Conservation (phyloP, 164 flowering plant genomes). For the Vitis cinerea region DNA sequence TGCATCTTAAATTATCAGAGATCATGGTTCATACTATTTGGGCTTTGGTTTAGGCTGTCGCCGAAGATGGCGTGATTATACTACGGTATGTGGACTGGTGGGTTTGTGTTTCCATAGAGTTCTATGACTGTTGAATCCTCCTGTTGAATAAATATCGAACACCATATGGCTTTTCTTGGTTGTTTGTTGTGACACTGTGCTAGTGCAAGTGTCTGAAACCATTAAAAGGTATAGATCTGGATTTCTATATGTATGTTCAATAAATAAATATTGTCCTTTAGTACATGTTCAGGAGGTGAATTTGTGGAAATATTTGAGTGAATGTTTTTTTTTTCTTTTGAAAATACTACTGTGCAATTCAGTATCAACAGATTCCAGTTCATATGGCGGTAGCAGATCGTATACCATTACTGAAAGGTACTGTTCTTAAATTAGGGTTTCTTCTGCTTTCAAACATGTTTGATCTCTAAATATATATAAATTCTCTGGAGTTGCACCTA, state of each 20-base stretch:
- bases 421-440: too few relatives aligned
- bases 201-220: background rate
- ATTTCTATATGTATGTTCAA: conserved; percentile 3
- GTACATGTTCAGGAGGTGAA: background rate
- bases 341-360: too few relatives aligned
- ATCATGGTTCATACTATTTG: background rate
- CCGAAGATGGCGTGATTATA: background rate
- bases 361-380: too few relatives aligned
- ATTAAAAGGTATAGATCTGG: conserved; percentile 1
- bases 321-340: too few relatives aligned
- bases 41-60: background rate
- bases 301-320: background rate
- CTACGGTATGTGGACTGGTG: background rate
- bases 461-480: too few relatives aligned
- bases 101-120: background rate
- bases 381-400: too few relatives aligned
- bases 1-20: background rate
- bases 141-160: background rate
- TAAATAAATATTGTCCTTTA: background rate
- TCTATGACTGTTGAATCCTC: background rate
- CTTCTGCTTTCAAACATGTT: too few relatives aligned
- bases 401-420: too few relatives aligned
- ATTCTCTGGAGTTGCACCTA: too few relatives aligned
- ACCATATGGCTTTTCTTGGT: conserved; percentile 1
- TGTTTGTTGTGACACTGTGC: background rate